These are phyloP conservation scores for Chrysosporium keratinophilum DNA, from an alignment of 2,329 filamentous ascomycete species.

Conservation along the genomic window DNA sequence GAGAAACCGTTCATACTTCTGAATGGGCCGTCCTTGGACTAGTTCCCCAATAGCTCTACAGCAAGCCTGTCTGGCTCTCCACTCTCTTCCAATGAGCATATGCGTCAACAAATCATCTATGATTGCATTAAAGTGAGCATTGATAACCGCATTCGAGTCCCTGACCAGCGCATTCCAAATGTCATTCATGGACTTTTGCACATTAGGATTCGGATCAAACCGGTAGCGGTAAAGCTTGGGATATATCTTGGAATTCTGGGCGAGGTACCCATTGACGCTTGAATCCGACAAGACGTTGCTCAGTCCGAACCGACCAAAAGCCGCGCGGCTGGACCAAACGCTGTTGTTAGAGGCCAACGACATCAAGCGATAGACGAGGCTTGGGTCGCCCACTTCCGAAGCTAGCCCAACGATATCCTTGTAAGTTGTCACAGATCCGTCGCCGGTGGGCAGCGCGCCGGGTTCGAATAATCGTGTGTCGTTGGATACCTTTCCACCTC, in stretches of 20 bases:
- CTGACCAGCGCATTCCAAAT: constrained; percentile 97
- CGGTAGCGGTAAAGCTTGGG: constrained; percentile 89
- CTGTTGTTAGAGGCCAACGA: constrained; percentile 89
- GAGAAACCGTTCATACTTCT: constrained; percentile 73
- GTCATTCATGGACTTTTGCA: constrained; percentile 90
- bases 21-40: constrained; percentile 65
- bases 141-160: constrained; percentile 65
- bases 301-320: constrained; percentile 86
- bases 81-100: constrained; percentile 72
- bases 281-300: constrained; percentile 87
- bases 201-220: constrained; percentile 89
- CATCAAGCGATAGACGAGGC: constrained; percentile 98
- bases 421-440: constrained; percentile 88
- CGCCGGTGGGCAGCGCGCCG: constrained; percentile 78
- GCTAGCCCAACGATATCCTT: constrained; percentile 93
- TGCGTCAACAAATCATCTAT: constrained; percentile 77
- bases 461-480: constrained; percentile 92
- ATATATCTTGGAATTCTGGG: constrained; percentile 84
- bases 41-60: constrained; percentile 84
- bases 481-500: constrained; percentile 65
- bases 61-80: constrained; percentile 84
- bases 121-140: constrained; percentile 76
- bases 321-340: constrained; percentile 93
- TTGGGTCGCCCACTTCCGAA: constrained; percentile 92
- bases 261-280: constrained; percentile 53